A percentile compares a stretch with the other conserved stretches of the same genome.
These are phyloP conservation scores for Juncus effusus DNA, from an alignment of 176 grass and related monocot species.

Conservation along the genomic window DNA sequence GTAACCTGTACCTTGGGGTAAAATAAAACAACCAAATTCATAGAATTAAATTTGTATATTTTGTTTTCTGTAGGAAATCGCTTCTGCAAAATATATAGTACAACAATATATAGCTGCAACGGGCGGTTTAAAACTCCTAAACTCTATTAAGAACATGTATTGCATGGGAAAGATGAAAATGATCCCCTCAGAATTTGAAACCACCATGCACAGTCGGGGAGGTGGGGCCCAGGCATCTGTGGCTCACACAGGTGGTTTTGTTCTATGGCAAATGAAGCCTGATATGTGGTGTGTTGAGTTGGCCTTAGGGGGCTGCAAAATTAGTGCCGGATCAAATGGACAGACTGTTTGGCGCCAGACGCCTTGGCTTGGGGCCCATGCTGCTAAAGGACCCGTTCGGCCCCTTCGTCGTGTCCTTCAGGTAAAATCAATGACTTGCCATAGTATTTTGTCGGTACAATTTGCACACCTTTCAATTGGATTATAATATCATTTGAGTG, in stretches of 20 bases:
- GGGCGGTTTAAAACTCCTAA: conserved; percentile 57
- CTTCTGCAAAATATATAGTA: conserved; percentile 89
- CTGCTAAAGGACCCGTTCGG: conserved; percentile 70
- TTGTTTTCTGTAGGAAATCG: conserved; percentile 46
- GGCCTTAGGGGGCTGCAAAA: conserved; percentile 85
- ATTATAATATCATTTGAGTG: neutral
- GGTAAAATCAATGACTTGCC: conserved; percentile 33
- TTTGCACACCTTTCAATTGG: neutral
- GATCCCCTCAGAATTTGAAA: conserved; percentile 82
- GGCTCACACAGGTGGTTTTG: conserved; percentile 74
- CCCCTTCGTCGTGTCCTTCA: conserved; percentile 88
- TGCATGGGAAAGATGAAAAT: conserved; percentile 91
- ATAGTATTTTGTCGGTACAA: neutral
- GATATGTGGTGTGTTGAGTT: conserved; percentile 97
- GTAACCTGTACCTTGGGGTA: too few species aligned
- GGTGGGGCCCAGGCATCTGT: conserved; percentile 38
- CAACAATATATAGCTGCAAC: conserved; percentile 89
- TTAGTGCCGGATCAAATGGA: conserved; percentile 84
- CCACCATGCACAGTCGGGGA: conserved; percentile 54
- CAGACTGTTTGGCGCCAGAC: conserved; percentile 90
- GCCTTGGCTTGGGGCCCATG: conserved; percentile 90
- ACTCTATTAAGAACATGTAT: conserved; percentile 69
- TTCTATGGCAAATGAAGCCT: conserved; percentile 90
- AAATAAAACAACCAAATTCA: neutral
- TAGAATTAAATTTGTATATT: neutral